phyloP scores from a whole-genome alignment of 225 moss, liverwort and hornwort species.

The Bryoerythrophyllum caledonicum region DNA sequence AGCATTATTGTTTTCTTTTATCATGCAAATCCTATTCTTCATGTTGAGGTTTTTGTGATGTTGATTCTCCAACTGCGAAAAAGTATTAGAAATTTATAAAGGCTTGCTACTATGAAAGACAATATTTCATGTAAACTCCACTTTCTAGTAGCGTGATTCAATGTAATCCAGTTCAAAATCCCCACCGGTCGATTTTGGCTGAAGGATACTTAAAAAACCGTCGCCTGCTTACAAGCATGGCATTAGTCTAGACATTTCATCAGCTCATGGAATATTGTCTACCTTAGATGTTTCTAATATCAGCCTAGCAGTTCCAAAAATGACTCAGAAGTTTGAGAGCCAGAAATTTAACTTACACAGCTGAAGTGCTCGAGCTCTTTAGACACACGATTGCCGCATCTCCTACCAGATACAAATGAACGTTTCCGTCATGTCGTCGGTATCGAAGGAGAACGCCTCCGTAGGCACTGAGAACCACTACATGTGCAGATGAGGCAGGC shows the following conservation, averaged over 20 bases:
- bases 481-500: constrained; percentile 52
- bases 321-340: constrained; percentile 7
- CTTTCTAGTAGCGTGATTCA: neutral
- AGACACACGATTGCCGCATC: constrained; percentile 53
- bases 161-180: neutral
- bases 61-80: neutral
- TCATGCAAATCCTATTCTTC: too few relatives aligned
- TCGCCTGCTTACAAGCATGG: neutral
- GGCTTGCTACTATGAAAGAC: too few relatives aligned
- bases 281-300: neutral
- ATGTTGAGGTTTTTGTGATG: neutral
- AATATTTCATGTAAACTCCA: too few relatives aligned
- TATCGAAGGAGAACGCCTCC: constrained; percentile 37
- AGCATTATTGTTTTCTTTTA: neutral
- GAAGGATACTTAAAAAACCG: neutral
- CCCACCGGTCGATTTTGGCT: neutral
- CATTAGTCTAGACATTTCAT: neutral
- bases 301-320: constrained; percentile 23
- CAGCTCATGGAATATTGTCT: neutral
- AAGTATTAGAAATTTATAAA: too few relatives aligned
- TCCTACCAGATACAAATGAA: constrained; percentile 56
- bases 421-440: constrained; percentile 49
- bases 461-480: constrained; percentile 51
- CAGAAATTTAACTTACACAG: constrained; percentile 19
- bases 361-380: constrained; percentile 15